Conservation (phyloP, 306 rosid species). For the Dryas drummondii region DNA sequence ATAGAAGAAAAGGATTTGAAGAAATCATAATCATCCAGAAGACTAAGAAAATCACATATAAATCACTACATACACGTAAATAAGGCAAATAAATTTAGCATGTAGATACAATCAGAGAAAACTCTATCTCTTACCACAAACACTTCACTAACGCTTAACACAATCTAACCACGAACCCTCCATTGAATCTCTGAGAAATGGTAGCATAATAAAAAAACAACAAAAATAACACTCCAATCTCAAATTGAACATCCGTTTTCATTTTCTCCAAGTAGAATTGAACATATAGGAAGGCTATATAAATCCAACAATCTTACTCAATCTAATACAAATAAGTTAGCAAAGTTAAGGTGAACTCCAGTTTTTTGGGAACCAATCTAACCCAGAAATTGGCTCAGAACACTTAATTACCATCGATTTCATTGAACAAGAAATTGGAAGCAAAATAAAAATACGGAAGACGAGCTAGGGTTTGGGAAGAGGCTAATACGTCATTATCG, state of each 20-base stretch:
- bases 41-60: not conserved
- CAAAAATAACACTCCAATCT: not conserved
- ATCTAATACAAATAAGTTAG: not conserved
- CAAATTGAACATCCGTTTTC: not conserved
- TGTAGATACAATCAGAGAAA: not conserved
- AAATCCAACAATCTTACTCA: slow-evolving; percentile 7
- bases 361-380: not conserved
- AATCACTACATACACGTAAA: not conserved
- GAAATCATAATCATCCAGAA: not conserved
- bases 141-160: not conserved
- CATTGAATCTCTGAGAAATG: not conserved
- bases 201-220: not conserved
- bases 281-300: not conserved
- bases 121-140: not conserved
- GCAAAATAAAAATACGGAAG: not conserved
- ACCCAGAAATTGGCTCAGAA: not conserved
- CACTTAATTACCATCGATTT: no score
- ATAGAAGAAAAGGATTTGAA: not conserved
- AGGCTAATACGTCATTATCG: slow-evolving; percentile 38
- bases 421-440: not conserved
- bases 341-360: not conserved
- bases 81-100: not conserved
- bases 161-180: not conserved
- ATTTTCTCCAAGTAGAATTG: not conserved
- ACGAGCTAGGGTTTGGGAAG: slow-evolving; percentile 31